Base-by-base conservation (phyloP, 2,329 filamentous ascomycete species). In the Coniochaeta sp. region DNA sequence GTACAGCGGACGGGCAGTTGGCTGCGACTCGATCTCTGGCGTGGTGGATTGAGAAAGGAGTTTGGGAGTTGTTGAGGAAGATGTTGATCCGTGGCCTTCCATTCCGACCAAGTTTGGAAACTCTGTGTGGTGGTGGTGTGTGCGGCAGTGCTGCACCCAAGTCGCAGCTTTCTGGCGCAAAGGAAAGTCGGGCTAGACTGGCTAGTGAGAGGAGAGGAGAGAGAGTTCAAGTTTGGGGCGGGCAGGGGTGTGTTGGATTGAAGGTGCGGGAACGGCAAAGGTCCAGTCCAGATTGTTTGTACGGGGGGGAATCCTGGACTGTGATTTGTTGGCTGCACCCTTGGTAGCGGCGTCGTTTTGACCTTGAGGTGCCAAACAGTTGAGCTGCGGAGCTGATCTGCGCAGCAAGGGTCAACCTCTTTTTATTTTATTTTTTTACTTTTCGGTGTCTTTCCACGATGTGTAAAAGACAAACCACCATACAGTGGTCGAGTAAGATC, bases 1-100 rank as follows among this genome's bases (percentile, higher is more conserved):
- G 64, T 70, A 71, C 50, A 69, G 62, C 44, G 69, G 66, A 58
- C 68, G 63, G 9, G 64, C 50, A 40, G 65, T 64, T 34, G 7
- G 33, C 54, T 65, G 62, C 55, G 68, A 65, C 60, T 68, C 67
- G 60, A 60, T 57, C 63, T 68, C 65, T 38, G 63, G 40, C 8
- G 63, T 61, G 40, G 62, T 58, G 28, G 67, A 66, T 59, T 58
- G 64, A 17, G 67, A 58, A 34, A 67, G 59, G 66, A 62, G 60
- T 67, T 70, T 43, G 67, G 64, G 60, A 8, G 17, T 22, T 36
- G 54, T 38, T 36, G 54, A 16, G 17, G 54, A 57, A 6, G 47
- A 52, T 52, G 65, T 59, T 59, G 67, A 62, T 58, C 64, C 64
- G 62, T 67, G 66, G 60, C 67, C 67, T 62, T 70, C 69, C 69